Conservation (phyloP, 2,329 filamentous ascomycete species). For the Beauveria bassiana region DNA sequence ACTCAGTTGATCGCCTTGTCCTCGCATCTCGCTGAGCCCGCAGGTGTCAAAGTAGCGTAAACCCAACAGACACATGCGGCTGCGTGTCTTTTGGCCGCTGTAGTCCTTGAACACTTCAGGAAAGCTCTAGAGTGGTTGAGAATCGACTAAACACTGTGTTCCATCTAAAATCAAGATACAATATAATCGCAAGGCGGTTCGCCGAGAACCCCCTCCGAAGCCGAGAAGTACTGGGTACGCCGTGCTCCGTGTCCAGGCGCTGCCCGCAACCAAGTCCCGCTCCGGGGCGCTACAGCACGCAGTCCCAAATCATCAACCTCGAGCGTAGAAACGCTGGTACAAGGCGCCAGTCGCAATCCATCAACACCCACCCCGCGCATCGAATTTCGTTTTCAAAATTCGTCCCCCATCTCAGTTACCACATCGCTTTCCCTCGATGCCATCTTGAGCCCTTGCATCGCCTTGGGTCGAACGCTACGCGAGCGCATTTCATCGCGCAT, state of each 20-base stretch:
- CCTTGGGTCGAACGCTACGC: constrained; percentile 42
- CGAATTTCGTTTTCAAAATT: constrained; percentile 31
- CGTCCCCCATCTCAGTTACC: constrained; percentile 43
- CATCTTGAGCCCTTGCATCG: constrained; percentile 39
- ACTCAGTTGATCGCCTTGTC: not conserved
- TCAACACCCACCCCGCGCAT: constrained; percentile 40
- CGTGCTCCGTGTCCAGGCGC: not conserved
- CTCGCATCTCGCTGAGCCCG: not conserved
- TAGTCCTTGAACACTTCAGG: not conserved
- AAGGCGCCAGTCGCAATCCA: constrained; percentile 41
- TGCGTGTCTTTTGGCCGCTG: not conserved
- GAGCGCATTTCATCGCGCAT: constrained; percentile 47
- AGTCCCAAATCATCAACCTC: constrained; percentile 45
- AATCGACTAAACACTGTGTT: not conserved
- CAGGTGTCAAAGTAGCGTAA: not conserved
- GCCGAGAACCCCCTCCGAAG: not conserved
- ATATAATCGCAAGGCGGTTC: not conserved
- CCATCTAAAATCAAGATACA: not conserved
- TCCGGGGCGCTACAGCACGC: constrained; percentile 3
- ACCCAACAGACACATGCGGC: not conserved
- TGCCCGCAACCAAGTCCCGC: constrained; percentile 11
- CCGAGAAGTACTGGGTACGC: constrained; percentile 6
- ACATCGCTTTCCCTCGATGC: constrained; percentile 41
- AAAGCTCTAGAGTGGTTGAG: not conserved
- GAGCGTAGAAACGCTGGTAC: constrained; percentile 46